Evolutionary conservation across 2,329 filamentous ascomycete species (phyloP).

Genomic region (Colletotrichum neosansevieriae): DNA sequence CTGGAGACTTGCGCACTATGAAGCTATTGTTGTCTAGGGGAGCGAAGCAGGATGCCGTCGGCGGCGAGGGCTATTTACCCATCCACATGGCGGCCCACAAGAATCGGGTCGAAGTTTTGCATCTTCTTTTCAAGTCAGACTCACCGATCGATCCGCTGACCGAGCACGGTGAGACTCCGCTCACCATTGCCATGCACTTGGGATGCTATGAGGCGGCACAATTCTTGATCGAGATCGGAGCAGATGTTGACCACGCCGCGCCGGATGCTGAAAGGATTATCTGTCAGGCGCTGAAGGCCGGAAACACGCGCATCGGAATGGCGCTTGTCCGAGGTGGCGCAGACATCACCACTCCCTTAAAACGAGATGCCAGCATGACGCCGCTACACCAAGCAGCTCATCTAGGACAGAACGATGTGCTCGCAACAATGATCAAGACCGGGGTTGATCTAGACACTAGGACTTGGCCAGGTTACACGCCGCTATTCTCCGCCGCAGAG

Average conservation of each 20-base stretch:
- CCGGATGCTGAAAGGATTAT: constrained; percentile 37
- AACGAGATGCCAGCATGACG: constrained; percentile 44
- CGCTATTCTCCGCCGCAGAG: constrained; percentile 46
- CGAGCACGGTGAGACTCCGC: constrained; percentile 43
- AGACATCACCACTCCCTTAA: constrained; percentile 39
- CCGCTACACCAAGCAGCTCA: constrained; percentile 47
- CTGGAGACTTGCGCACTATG: constrained; percentile 52
- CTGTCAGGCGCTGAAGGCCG: constrained; percentile 38
- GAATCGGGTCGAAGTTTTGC: constrained; percentile 42
- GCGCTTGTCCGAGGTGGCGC: constrained; percentile 42
- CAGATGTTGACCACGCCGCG: constrained; percentile 41
- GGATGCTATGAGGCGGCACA: constrained; percentile 42
- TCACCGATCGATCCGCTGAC: constrained; percentile 42
- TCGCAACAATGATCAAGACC: constrained; percentile 44
- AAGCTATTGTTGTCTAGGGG: constrained; percentile 41
- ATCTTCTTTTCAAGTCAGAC: constrained; percentile 42
- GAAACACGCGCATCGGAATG: constrained; percentile 37
- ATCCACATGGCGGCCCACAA: constrained; percentile 44
- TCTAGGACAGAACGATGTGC: constrained; percentile 44
- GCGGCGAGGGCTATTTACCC: constrained; percentile 41
- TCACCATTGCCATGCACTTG: constrained; percentile 42
- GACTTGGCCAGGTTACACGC: constrained; percentile 44
- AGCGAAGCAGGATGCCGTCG: constrained; percentile 39
- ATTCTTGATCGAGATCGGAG: constrained; percentile 41
- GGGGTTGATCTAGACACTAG: constrained; percentile 42